phyloP scores from a whole-genome alignment of 192 early-diverging fungal genomes.

The Coemansia sp. region DNA sequence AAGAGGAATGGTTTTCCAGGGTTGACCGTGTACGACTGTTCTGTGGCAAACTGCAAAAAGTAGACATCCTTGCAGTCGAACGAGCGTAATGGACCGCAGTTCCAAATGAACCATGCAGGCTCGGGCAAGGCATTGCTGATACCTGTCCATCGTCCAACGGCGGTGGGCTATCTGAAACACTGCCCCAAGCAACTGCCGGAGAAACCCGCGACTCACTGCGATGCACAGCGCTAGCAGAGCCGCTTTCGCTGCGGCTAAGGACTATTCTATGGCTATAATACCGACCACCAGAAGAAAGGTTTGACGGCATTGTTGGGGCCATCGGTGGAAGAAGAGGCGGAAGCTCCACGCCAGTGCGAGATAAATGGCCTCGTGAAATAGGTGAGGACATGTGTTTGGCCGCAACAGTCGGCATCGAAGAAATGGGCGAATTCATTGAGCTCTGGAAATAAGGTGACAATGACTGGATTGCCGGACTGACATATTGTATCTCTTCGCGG shows the following conservation, averaged over 20 bases:
- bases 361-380: constrained; percentile 12
- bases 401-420: constrained; percentile 11
- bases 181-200: constrained; percentile 1
- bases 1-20: not conserved
- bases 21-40: not conserved
- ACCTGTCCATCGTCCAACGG: constrained; percentile 7
- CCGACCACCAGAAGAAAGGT: not conserved
- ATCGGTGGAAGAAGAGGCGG: constrained; percentile 13
- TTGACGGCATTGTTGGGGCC: constrained; percentile 5
- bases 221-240: not conserved
- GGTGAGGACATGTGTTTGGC: constrained; percentile 20
- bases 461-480: constrained; percentile 36
- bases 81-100: constrained; percentile 20
- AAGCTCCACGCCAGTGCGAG: not conserved
- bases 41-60: not conserved
- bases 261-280: constrained; percentile 7
- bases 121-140: constrained; percentile 1
- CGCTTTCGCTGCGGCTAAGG: not conserved
- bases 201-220: not conserved
- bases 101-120: constrained; percentile 16
- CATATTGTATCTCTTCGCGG: constrained; percentile 32
- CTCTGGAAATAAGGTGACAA: constrained; percentile 44
- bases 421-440: constrained; percentile 40
- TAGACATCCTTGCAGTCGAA: constrained; percentile 27
- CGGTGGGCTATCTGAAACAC: constrained; percentile 12